These are phyloP conservation scores for Litchi chinensis DNA, from an alignment of 345 rosid genomes.

Conservation along the genomic window DNA sequence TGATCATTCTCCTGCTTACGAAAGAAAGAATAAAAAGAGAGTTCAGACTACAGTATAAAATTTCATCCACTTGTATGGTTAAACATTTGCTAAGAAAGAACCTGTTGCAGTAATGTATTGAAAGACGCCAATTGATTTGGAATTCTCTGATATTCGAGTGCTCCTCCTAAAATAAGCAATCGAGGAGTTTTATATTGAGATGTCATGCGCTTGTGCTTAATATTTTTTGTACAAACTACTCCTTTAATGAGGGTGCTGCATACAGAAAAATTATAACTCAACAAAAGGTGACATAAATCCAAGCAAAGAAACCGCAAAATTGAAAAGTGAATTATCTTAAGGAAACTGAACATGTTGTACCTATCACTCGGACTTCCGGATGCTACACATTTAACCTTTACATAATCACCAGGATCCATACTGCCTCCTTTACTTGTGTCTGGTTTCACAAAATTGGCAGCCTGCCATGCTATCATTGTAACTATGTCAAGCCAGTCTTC, in stretches of 20 bases:
- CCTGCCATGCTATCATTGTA: slow-evolving; percentile 86
- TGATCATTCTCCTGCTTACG: slow-evolving; percentile 81
- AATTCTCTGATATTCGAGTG: slow-evolving; percentile 85
- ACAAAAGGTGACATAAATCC: slow-evolving; percentile 1
- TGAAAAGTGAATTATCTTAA: not conserved
- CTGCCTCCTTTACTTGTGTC: slow-evolving; percentile 98
- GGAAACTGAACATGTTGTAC: slow-evolving; percentile 39
- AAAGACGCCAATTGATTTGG: slow-evolving; percentile 89
- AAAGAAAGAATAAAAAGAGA: slow-evolving; percentile 23
- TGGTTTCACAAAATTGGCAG: slow-evolving; percentile 93
- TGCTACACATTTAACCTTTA: slow-evolving; percentile 93
- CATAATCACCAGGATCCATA: slow-evolving; percentile 97
- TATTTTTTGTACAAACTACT: slow-evolving; percentile 92
- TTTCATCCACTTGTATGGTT: slow-evolving; percentile 5
- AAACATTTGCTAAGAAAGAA: slow-evolving; percentile 28
- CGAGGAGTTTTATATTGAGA: slow-evolving; percentile 93
- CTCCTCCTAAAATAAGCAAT: slow-evolving; percentile 86
- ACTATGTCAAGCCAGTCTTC: slow-evolving; percentile 88
- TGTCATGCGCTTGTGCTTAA: slow-evolving; percentile 98
- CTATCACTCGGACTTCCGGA: slow-evolving; percentile 84
- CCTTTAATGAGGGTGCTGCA: slow-evolving; percentile 85
- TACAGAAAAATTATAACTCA: slow-evolving; percentile 21
- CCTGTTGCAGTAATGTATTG: slow-evolving; percentile 86
- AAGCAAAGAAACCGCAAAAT: not conserved
- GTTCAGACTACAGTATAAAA: slow-evolving; percentile 12